Conservation (phyloP, 768 basidiomycete genomes). For the Termitomyces heimii region DNA sequence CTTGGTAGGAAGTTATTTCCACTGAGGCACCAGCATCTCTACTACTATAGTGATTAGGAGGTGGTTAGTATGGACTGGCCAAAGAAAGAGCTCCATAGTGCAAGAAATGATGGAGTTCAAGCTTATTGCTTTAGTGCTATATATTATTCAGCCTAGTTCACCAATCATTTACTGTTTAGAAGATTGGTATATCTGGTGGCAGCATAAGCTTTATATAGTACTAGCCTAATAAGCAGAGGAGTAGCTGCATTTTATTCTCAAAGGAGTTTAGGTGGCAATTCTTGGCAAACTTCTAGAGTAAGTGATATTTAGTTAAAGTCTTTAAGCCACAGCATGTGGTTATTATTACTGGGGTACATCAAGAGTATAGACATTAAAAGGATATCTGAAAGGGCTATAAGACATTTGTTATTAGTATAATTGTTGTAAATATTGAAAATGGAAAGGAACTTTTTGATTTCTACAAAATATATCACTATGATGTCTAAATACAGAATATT, state of each 20-base stretch:
- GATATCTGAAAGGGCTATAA: background rate
- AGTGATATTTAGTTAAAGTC: background rate
- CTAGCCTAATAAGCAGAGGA: background rate
- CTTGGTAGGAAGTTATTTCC: too few relatives aligned
- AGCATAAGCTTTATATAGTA: background rate
- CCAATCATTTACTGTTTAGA: background rate
- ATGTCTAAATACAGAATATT: background rate
- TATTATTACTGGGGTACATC: background rate
- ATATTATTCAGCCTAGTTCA: background rate
- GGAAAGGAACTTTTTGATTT: background rate
- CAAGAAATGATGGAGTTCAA: background rate
- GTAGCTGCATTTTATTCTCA: background rate
- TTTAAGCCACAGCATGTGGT: background rate
- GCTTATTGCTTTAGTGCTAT: background rate
- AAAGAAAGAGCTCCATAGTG: too few relatives aligned
- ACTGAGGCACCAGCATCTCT: too few relatives aligned
- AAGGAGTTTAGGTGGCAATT: background rate
- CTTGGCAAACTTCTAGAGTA: background rate
- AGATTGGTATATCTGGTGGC: background rate
- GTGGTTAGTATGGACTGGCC: background rate
- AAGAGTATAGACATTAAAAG: background rate
- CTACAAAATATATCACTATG: background rate
- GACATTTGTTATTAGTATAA: background rate
- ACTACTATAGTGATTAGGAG: too few relatives aligned
- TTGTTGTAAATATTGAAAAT: background rate